Conservation (phyloP, 1,284 basidiomycete genomes). For the Boletus semigastroideus region DNA sequence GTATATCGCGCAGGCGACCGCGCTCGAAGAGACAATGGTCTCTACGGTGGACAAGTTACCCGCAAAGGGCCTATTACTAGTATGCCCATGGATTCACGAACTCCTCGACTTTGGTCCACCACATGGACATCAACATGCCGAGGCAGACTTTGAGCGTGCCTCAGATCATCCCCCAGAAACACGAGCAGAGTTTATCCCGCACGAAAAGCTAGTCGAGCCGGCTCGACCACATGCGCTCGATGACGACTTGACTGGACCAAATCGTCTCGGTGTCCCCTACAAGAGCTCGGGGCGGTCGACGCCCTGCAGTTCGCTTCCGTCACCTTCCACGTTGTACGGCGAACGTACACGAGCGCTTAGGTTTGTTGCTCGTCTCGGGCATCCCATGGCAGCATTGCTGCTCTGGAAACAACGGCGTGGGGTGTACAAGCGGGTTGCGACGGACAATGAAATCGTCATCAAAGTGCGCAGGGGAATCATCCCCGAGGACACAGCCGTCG, state of each 20-base stretch:
- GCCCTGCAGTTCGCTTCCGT: background rate
- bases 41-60: background rate
- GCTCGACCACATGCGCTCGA: background rate
- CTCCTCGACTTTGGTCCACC: background rate
- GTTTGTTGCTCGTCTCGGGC: constrained; percentile 8
- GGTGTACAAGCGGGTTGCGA: constrained; percentile 10
- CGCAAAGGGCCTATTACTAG: constrained; percentile 2
- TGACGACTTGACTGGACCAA: background rate
- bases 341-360: constrained; percentile 4
- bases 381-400: constrained; percentile 12
- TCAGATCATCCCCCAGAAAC: too few species aligned
- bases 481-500: background rate
- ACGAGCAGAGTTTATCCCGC: too few species aligned
- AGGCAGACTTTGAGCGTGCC: too few species aligned
- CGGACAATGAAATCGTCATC: constrained; percentile 5
- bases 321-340: background rate
- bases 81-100: constrained; percentile 12
- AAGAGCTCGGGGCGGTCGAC: background rate
- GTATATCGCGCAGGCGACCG: background rate
- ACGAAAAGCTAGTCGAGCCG: background rate
- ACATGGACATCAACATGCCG: background rate
- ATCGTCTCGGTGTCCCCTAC: background rate
- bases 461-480: background rate
- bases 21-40: background rate
- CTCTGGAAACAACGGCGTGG: background rate